A percentile compares a stretch with the other conserved stretches of the same genome.
Evolutionary conservation across 768 basidiomycete species (phyloP).

Genomic region (Hypholoma fasciculare): DNA sequence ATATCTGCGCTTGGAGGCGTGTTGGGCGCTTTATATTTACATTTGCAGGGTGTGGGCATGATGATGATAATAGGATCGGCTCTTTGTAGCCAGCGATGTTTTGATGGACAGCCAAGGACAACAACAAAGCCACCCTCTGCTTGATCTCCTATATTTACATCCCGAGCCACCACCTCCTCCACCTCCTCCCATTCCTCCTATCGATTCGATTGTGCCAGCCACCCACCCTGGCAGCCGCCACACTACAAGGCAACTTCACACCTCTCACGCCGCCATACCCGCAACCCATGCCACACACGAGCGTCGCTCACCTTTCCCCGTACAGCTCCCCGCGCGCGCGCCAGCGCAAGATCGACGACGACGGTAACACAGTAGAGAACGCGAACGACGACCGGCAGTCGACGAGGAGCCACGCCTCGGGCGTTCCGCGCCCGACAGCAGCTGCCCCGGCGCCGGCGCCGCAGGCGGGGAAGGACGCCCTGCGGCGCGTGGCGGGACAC

Average conservation of each 20-base stretch:
- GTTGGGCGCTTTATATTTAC: constrained; percentile 6
- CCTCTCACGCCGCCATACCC: constrained; percentile 7
- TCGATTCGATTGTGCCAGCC: constrained; percentile 25
- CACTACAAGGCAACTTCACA: not conserved
- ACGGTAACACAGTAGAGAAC: constrained; percentile 3
- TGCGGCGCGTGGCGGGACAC: constrained; percentile 34
- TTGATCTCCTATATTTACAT: constrained; percentile 15
- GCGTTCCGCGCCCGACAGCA: constrained; percentile 14
- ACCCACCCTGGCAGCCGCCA: constrained; percentile 14
- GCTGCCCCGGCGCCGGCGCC: no score
- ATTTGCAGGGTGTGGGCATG: constrained; percentile 1
- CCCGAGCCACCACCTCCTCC: constrained; percentile 14
- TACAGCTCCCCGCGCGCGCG: constrained; percentile 20
- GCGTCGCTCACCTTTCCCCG: constrained; percentile 20
- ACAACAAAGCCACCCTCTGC: constrained; percentile 10
- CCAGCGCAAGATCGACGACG: constrained; percentile 18
- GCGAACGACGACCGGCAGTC: constrained; percentile 24
- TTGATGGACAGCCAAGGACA: constrained; percentile 19
- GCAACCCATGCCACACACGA: constrained; percentile 15
- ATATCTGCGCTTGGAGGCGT: not conserved
- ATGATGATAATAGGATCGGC: constrained; percentile 21
- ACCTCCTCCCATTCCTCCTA: constrained; percentile 11
- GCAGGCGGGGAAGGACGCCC: constrained; percentile 22
- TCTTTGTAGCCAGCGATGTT: constrained; percentile 23
- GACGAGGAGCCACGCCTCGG: constrained; percentile 24